Evolutionary conservation across 495 filamentous ascomycete species (phyloP).

Genomic region (Penicillium maclennaniae): DNA sequence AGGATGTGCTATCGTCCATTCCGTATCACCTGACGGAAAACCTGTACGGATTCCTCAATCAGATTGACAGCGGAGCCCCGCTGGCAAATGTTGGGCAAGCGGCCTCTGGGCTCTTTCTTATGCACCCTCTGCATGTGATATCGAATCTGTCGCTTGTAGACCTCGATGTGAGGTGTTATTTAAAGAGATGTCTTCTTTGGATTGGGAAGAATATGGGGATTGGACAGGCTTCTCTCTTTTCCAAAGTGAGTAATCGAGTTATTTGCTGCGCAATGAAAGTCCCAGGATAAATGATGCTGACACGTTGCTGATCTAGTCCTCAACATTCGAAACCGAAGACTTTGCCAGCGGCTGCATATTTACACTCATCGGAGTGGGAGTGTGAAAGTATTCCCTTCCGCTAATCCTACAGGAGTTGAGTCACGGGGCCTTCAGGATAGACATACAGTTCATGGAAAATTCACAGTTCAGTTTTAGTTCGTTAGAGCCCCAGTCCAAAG

Average conservation of each 20-base stretch:
- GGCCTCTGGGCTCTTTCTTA: not conserved
- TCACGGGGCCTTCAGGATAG: too few species aligned
- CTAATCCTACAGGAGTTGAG: too few species aligned
- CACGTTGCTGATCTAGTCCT: not conserved
- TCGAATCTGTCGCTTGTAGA: not conserved
- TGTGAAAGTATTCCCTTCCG: not conserved
- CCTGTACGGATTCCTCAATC: not conserved
- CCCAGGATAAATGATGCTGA: not conserved
- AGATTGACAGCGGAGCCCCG: not conserved
- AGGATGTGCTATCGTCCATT: not conserved
- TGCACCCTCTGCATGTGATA: not conserved
- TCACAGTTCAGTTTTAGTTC: not conserved
- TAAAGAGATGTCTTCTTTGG: slow-evolving; percentile 1
- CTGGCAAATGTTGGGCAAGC: not conserved
- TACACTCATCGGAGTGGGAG: not conserved
- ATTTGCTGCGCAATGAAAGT: not conserved
- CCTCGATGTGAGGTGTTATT: not conserved
- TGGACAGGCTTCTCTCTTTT: not conserved
- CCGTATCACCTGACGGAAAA: not conserved
- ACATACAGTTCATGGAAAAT: too few species aligned
- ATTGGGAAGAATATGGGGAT: not conserved
- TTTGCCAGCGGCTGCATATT: not conserved
- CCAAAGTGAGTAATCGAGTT: not conserved
- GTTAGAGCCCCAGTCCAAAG: not conserved
- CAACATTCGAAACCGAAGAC: not conserved